Conservation (phyloP, 2,329 filamentous ascomycete genomes). For the Colletotrichum falcatum region DNA sequence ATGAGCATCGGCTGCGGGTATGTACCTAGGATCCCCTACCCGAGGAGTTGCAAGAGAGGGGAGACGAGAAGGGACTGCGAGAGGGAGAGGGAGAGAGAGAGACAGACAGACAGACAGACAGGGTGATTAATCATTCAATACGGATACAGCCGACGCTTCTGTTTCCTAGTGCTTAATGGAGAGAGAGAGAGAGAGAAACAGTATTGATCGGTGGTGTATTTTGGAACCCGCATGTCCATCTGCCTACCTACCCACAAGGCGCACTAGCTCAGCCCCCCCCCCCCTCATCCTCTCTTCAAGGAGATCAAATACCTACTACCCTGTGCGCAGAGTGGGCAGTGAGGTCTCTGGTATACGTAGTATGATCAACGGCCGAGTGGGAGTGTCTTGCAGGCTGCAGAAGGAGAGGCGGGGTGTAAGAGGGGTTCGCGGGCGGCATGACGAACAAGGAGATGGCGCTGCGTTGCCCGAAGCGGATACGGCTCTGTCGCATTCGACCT, state of each 20-base stretch:
- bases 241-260: background rate
- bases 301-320: background rate
- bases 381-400: conserved; percentile 6
- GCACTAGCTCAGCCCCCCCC: background rate
- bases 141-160: background rate
- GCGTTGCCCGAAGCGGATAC: conserved; percentile 8
- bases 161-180: too few relatives aligned
- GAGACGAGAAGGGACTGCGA: too few relatives aligned
- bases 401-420: conserved; percentile 25
- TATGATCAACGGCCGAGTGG: conserved; percentile 10
- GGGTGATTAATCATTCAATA: background rate
- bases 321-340: background rate
- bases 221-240: too few relatives aligned
- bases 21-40: too few relatives aligned
- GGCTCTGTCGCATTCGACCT: conserved; percentile 11
- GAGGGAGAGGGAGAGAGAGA: too few relatives aligned
- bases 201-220: too few relatives aligned
- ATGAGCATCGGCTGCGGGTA: conserved; percentile 18
- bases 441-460: conserved; percentile 4
- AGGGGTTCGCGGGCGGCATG: conserved; percentile 3
- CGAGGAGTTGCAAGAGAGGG: background rate
- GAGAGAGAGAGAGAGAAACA: too few relatives aligned
- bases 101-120: too few relatives aligned
- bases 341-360: conserved; percentile 8
- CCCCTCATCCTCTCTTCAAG: too few relatives aligned